Evolutionary conservation across 257 asterid species (phyloP).

Genomic region (Paraleonurus japonicus): DNA sequence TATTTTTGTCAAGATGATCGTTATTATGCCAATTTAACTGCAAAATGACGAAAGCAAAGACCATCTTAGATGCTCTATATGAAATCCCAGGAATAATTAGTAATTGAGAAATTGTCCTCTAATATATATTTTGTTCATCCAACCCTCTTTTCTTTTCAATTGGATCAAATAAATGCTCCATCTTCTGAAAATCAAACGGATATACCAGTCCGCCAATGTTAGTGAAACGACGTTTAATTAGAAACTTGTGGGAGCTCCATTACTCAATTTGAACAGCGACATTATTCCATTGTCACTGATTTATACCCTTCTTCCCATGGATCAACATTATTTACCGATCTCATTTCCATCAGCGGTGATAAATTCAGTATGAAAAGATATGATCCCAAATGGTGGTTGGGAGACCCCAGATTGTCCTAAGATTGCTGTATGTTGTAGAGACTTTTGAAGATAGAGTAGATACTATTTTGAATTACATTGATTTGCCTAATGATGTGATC

Average conservation of each 20-base stretch:
- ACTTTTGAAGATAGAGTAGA: constrained; percentile 68
- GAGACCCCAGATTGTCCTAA: too few species aligned
- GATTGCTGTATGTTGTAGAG: constrained; percentile 41
- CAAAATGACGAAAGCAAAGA: background rate
- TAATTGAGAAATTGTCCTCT: background rate
- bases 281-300: constrained; percentile 71
- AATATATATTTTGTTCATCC: too few species aligned
- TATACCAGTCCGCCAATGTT: too few species aligned
- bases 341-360: constrained; percentile 30
- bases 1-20: too few species aligned
- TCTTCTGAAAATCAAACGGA: too few species aligned
- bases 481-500: constrained; percentile 48
- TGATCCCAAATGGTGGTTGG: too few species aligned
- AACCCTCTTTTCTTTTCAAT: too few species aligned
- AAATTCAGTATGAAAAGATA: constrained; percentile 53
- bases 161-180: too few species aligned
- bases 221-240: too few species aligned
- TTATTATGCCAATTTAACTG: background rate
- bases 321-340: constrained; percentile 58
- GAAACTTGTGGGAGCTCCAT: too few species aligned
- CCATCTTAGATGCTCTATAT: background rate
- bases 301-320: constrained; percentile 72
- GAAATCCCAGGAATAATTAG: too few species aligned
- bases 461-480: constrained; percentile 56
- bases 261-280: background rate